Evolutionary conservation across 768 basidiomycete genomes (phyloP), one percentile per base, ranked within the genome.

Genomic region (Paxillus involutus): DNA sequence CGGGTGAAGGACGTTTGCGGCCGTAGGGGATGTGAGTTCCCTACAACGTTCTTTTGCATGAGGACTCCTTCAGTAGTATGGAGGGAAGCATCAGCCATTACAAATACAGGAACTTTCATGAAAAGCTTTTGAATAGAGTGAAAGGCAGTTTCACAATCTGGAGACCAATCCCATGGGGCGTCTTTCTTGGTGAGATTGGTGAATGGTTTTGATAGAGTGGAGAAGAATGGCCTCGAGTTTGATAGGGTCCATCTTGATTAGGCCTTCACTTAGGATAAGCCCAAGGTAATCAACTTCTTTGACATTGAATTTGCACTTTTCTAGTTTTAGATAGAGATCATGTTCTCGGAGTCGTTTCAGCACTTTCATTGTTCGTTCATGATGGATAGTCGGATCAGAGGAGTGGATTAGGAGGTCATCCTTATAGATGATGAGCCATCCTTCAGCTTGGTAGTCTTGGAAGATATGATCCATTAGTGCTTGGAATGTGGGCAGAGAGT

Each of bases 161-260:
- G 12, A 3, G 24, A 17, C 51, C 12, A 14, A 8, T 43, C 4
- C 39, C 40, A 48, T 0, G 11, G 19, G 21, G 3, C 3, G 5
- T 3, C 8, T 14, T 49, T 49, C 40, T 47, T 49, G 16, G 44
- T 54, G 0, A 43, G 39, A 49, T 35, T 35, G 9, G 33, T 35
- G 0, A 35, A 11, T 5, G 69, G 71, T 61, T 52, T 33, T 11
- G 68, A 60, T 32, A 74, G 67, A 10, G 44, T 12, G 11, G 74
- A 71, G 60, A 67, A 78, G 26, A 63, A 44, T 12, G 49, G 41
- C 68, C 8, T 64, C 30, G 0, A 78, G 30, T 56, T 80, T 80
- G 2, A 49, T 53, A 0, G 68, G 66, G 55, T 75, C 68, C 74
- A 76, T 35, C 33, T 35, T 78, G 43, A 60, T 52, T 35, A 47